Base-by-base conservation (phyloP, 805 yeast genomes). In the Metschnikowia colocasiae region DNA sequence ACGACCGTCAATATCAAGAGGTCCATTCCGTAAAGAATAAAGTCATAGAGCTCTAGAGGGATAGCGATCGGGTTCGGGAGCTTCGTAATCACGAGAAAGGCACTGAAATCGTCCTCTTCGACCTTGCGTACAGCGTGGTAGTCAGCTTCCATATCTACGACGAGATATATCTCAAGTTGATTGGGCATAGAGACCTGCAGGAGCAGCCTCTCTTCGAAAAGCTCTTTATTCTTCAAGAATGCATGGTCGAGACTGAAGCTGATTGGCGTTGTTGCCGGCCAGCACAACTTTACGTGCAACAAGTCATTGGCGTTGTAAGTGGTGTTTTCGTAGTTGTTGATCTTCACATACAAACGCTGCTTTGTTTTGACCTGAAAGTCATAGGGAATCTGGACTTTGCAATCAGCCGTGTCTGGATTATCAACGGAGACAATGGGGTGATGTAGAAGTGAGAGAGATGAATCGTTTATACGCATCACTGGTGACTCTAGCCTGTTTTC, bases 281-380 rank as follows among this genome's bases (percentile, higher is more conserved):
- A 56, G 49, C 59, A 56, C 15, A 56, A 36, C 40, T 56, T 56
- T 18, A 55, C 57, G 34, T 46, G 46, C 46, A 56, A 41, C 35
- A 54, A 27, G 39, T 56, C 59, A 40, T 54, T 52, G 23, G 58
- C 45, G 22, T 38, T 49, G 36, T 58, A 68, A 1, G 65, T 56
- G 4, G 43, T 20, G 50, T 67, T 60, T 23, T 51, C 45, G 52
- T 69, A 69, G 46, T 71, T 70, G 52, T 70, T 70, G 16, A 72
- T 27, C 39, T 58, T 56, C 19, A 72, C 67, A 19, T 64, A 51
- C 10, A 71, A 47, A 27, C 30, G 43, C 23, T 55, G 46, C 12
- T 9, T 12, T 2, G 52, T 49, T 20, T 50, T 46, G 2, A 27
- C n/a, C 2, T 36, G 18, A n/a, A 42, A 43, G 25, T 56, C 47